Conservation (phyloP, 108 stramenopile genomes). For the Aurantiochytrium sp. region DNA sequence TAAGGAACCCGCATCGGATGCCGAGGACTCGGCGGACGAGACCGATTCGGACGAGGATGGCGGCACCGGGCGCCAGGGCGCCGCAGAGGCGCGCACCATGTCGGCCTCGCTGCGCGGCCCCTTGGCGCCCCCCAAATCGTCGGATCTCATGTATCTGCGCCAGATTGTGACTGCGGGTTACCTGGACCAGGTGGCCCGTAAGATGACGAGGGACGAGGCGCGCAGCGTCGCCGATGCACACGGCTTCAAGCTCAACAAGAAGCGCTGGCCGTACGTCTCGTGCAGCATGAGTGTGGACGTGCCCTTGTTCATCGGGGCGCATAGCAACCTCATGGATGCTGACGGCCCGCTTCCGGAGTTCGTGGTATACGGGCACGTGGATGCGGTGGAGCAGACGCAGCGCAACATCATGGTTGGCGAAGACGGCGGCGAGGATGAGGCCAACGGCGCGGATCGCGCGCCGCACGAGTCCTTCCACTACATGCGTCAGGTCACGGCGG, state of each 20-base stretch:
- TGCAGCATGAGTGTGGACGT: neutral
- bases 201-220: conserved; percentile 11
- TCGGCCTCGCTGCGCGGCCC: neutral
- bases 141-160: neutral
- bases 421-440: neutral
- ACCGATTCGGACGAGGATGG: neutral
- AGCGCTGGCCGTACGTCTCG: conserved; percentile 20
- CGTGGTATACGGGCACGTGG: conserved; percentile 1
- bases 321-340: neutral
- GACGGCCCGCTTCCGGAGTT: neutral
- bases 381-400: neutral
- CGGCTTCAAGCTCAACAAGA: neutral
- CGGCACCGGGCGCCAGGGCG: neutral
- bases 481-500: conserved; percentile 12
- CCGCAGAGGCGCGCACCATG: no score
- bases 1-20: neutral
- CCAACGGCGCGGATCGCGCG: neutral
- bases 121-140: neutral
- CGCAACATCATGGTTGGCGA: neutral
- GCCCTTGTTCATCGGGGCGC: neutral
- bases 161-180: neutral
- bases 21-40: neutral
- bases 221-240: neutral
- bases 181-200: conserved; percentile 30
- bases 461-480: neutral